Percentiles rank a stretch among this genome's conserved stretches.
Conservation (phyloP, 768 basidiomycete genomes). For the Dentipellis sp. region DNA sequence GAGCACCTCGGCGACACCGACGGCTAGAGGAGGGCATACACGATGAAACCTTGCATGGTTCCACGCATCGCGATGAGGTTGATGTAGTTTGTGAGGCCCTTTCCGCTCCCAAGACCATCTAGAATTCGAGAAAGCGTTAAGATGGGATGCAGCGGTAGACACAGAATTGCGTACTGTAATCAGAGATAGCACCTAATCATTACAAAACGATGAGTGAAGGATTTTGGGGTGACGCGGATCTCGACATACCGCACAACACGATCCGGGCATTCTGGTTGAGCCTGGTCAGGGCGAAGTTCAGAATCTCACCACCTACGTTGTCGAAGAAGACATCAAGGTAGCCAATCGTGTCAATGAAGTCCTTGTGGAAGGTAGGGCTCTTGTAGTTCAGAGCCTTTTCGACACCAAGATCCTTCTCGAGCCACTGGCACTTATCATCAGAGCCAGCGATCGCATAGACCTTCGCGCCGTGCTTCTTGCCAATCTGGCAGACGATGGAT, state of each 20-base stretch:
- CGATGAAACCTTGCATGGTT: conserved; percentile 76
- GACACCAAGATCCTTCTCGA: conserved; percentile 74
- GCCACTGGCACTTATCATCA: conserved; percentile 79
- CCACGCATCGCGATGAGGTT: conserved; percentile 72
- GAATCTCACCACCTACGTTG: conserved; percentile 74
- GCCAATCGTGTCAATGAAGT: conserved; percentile 63
- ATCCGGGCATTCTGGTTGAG: conserved; percentile 74
- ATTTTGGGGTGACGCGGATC: neutral
- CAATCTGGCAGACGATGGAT: conserved; percentile 76
- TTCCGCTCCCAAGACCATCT: conserved; percentile 43
- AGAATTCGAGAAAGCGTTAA: neutral
- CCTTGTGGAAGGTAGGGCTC: conserved; percentile 53
- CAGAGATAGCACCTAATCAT: conserved; percentile 67
- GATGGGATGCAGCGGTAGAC: neutral
- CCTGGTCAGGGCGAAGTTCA: conserved; percentile 68
- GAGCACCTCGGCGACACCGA: neutral
- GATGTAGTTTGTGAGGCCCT: conserved; percentile 57
- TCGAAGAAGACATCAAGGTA: conserved; percentile 84
- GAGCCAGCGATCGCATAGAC: conserved; percentile 88
- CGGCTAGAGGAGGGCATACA: conserved; percentile 34
- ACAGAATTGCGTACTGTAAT: conserved; percentile 51
- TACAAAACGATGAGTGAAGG: neutral
- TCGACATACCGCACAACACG: conserved; percentile 61
- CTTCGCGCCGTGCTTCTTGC: conserved; percentile 66
- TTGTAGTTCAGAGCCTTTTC: conserved; percentile 87